Evolutionary conservation across 164 flowering plant genomes (phyloP).

Genomic region (Sextonia rubra): DNA sequence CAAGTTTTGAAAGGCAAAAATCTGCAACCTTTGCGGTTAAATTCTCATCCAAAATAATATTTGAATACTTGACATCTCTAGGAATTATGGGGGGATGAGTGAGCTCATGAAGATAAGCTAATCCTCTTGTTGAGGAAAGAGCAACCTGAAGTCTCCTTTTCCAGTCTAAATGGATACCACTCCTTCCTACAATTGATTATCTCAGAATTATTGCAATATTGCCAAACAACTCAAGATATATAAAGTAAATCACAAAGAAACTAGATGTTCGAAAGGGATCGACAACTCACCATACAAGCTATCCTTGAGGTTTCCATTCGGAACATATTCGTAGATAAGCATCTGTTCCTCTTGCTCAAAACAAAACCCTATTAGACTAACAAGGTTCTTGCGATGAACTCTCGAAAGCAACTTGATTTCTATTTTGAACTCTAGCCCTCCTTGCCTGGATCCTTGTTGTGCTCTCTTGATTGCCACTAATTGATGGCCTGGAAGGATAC

Average conservation of each 20-base stretch:
- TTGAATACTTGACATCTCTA: conserved; percentile 37
- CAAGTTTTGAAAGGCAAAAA: conserved; percentile 36
- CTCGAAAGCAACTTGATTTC: conserved; percentile 72
- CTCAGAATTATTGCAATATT: neutral
- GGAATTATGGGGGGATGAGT: conserved; percentile 43
- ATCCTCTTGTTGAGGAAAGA: conserved; percentile 38
- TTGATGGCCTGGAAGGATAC: conserved; percentile 45
- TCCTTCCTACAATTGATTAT: conserved; percentile 23
- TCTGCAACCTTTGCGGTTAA: conserved; percentile 42
- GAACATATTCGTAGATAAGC: conserved; percentile 60
- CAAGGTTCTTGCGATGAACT: conserved; percentile 76
- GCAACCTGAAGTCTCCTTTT: conserved; percentile 31
- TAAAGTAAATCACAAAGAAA: neutral
- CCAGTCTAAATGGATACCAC: conserved; percentile 34
- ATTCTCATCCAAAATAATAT: conserved; percentile 33
- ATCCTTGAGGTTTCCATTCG: conserved; percentile 59
- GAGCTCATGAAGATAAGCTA: conserved; percentile 39
- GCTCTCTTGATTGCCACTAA: conserved; percentile 68
- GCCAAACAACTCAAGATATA: neutral
- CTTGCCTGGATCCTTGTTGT: conserved; percentile 67
- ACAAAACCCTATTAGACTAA: conserved; percentile 60
- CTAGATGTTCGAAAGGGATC: neutral
- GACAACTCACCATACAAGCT: conserved; percentile 46
- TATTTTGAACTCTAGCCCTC: conserved; percentile 64
- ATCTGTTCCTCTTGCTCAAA: conserved; percentile 76